Evolutionary conservation across 805 yeast genomes (phyloP).

Genomic region (Starmerella floris): DNA sequence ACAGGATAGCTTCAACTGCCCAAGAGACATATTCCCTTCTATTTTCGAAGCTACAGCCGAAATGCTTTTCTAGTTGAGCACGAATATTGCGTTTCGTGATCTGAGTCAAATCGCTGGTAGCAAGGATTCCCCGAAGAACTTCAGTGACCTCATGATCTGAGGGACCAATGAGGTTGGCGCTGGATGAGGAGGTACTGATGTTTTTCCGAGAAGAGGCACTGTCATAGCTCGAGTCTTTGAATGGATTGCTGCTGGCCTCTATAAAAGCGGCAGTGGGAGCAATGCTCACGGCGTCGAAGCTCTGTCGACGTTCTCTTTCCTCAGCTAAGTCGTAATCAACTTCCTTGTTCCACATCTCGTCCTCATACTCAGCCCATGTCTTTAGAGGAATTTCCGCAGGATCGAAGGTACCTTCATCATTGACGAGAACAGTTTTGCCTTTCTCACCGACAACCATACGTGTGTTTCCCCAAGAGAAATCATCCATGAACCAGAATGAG

Average conservation of each 20-base stretch:
- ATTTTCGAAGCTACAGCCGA: slow-evolving; percentile 25
- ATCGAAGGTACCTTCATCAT: slow-evolving; percentile 41
- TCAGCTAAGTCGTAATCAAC: slow-evolving; percentile 3
- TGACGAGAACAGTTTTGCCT: slow-evolving; percentile 37
- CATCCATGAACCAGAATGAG: slow-evolving; percentile 54
- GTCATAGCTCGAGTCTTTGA: slow-evolving; percentile 1
- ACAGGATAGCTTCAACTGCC: slow-evolving; percentile 30
- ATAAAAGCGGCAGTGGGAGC: slow-evolving; percentile 13
- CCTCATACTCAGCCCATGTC: slow-evolving; percentile 47
- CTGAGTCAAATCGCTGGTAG: slow-evolving; percentile 29
- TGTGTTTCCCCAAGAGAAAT: slow-evolving; percentile 56
- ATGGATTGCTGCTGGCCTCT: slow-evolving; percentile 3
- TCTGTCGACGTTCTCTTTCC: not conserved
- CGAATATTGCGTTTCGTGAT: slow-evolving; percentile 31
- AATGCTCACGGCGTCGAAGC: slow-evolving; percentile 12
- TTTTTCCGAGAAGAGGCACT: not conserved
- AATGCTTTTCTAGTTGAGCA: slow-evolving; percentile 27
- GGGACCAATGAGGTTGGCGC: slow-evolving; percentile 21
- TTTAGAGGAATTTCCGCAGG: slow-evolving; percentile 41
- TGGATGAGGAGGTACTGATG: not conserved
- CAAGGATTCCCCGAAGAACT: slow-evolving; percentile 28
- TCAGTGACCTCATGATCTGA: slow-evolving; percentile 28
- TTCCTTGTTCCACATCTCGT: slow-evolving; percentile 33
- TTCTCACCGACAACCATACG: slow-evolving; percentile 42
- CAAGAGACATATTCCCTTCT: slow-evolving; percentile 31